Conservation (phyloP, 306 rosid genomes). For the Amphicarpaea edgeworthii region DNA sequence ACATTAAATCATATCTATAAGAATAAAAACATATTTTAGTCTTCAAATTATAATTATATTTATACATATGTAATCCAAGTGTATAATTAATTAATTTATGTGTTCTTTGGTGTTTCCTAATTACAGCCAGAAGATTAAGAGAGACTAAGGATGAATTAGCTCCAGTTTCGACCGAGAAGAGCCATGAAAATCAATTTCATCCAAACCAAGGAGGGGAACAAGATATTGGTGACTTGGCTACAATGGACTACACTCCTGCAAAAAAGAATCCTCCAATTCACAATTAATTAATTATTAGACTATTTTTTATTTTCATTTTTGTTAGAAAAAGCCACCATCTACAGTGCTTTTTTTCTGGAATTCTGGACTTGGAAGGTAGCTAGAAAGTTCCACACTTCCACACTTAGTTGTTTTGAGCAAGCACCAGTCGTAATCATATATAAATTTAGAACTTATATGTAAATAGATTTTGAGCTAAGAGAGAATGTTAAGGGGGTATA, state of each 20-base stretch:
- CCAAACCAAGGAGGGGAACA: conserved; percentile 39
- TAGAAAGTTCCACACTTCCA: conserved; percentile 15
- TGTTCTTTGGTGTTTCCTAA: neutral
- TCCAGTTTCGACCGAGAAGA: conserved; percentile 26
- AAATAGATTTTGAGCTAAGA: conserved; percentile 25
- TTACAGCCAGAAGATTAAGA: conserved; percentile 53
- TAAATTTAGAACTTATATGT: conserved; percentile 20
- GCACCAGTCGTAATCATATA: neutral
- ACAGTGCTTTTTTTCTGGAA: neutral
- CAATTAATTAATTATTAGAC: conserved; percentile 59
- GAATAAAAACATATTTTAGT: neutral
- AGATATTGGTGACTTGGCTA: conserved; percentile 55
- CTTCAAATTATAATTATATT: neutral
- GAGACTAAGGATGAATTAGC: conserved; percentile 35
- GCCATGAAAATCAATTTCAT: conserved; percentile 1
- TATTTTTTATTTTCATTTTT: conserved; percentile 24
- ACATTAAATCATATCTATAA: too few species aligned
- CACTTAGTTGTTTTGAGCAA: neutral
- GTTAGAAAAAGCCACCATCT: conserved; percentile 14
- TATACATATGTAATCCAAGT: neutral
- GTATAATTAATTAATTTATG: neutral
- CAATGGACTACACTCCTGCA: conserved; percentile 85
- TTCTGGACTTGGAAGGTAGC: conserved; percentile 23
- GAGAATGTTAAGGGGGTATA: neutral
- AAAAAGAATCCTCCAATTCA: conserved; percentile 84